Conservation (phyloP, 2,329 filamentous ascomycete genomes). For the Fusarium mundagurra region DNA sequence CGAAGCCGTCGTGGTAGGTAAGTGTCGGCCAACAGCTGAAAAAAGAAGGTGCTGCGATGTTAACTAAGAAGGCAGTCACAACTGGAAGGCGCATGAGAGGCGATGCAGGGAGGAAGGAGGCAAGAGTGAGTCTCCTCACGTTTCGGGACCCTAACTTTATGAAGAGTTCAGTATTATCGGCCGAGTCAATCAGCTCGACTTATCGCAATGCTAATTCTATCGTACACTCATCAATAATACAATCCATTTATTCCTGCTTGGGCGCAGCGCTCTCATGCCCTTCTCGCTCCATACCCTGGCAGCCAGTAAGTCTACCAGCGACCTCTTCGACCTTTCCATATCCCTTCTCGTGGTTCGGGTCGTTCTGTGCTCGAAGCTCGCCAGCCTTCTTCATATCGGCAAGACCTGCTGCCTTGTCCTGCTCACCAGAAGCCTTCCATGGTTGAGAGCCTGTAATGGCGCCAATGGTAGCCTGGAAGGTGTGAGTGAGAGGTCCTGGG, state of each 20-base stretch:
- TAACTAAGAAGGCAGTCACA: background rate
- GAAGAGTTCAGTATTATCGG: background rate
- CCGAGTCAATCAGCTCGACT: background rate
- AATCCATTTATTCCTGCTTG: constrained; percentile 38
- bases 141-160: background rate
- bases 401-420: constrained; percentile 71
- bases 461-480: constrained; percentile 65
- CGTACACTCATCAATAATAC: background rate
- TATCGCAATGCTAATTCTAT: constrained; percentile 12
- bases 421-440: constrained; percentile 71
- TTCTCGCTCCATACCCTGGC: constrained; percentile 75
- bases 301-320: constrained; percentile 70
- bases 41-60: background rate
- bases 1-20: background rate
- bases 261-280: constrained; percentile 61
- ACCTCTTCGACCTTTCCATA: constrained; percentile 73
- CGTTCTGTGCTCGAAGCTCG: constrained; percentile 63
- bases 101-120: background rate
- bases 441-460: constrained; percentile 68
- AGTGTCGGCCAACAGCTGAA: background rate
- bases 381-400: constrained; percentile 70
- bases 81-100: background rate
- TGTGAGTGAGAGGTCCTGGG: background rate
- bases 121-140: background rate
- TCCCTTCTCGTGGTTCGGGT: constrained; percentile 59